A percentile compares a stretch with the other conserved stretches of the same genome.
Evolutionary conservation across 345 rosid species (phyloP).

Genomic region (Mangifera indica): DNA sequence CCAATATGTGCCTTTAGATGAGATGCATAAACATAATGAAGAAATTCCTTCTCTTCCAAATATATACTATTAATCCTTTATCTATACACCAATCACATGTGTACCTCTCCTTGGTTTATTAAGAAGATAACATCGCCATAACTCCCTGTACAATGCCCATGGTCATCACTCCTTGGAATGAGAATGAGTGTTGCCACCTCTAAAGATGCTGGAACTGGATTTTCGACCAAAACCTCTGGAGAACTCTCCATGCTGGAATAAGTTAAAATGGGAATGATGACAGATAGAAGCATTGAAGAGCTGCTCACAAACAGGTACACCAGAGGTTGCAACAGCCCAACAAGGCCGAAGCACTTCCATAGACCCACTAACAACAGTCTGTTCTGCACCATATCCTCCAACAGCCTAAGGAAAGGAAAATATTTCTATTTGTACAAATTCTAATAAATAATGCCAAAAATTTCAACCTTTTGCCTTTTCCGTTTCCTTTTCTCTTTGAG

Average conservation of each 20-base stretch:
- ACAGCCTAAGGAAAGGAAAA: constrained; percentile 63
- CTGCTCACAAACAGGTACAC: constrained; percentile 90
- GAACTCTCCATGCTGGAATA: constrained; percentile 79
- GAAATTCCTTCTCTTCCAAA: not conserved
- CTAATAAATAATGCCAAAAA: not conserved
- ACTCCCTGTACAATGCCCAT: constrained; percentile 75
- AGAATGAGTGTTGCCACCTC: constrained; percentile 98
- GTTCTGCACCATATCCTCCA: constrained; percentile 87
- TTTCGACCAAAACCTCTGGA: constrained; percentile 64
- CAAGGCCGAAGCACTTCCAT: constrained; percentile 82
- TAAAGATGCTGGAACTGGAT: constrained; percentile 55
- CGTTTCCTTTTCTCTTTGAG: not conserved
- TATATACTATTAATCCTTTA: not conserved
- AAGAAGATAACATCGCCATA: constrained; percentile 90
- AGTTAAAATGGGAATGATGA: constrained; percentile 72
- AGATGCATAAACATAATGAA: too few relatives aligned
- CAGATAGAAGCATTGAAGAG: constrained; percentile 97
- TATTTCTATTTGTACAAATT: constrained; percentile 1
- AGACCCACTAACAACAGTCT: constrained; percentile 75
- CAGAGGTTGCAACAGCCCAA: constrained; percentile 98
- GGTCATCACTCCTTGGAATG: constrained; percentile 80
- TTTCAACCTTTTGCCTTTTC: not conserved
- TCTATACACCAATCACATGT: constrained; percentile 5
- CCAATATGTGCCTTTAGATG: not conserved
- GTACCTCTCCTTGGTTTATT: constrained; percentile 97